Conservation (phyloP, 495 filamentous ascomycete species). For the Aspergillus sparsus region DNA sequence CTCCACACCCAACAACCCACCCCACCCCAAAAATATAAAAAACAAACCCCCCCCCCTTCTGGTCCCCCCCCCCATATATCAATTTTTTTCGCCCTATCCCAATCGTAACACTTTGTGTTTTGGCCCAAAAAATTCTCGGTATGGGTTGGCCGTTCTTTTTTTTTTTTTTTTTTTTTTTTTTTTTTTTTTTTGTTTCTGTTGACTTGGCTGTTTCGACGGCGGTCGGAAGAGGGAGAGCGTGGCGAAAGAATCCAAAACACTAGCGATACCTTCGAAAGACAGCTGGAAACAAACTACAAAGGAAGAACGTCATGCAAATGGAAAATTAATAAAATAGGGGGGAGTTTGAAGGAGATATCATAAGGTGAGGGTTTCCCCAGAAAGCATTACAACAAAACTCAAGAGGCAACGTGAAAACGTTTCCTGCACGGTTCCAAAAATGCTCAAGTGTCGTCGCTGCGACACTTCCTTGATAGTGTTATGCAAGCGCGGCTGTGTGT, state of each 20-base stretch:
- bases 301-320: not conserved
- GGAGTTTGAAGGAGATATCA: not conserved
- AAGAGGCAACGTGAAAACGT: conserved; percentile 18
- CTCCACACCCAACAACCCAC: too few species aligned
- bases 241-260: conserved; percentile 15
- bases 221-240: conserved; percentile 17
- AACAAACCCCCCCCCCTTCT: too few species aligned
- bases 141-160: too few species aligned
- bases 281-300: conserved; percentile 6
- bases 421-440: conserved; percentile 26
- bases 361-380: conserved; percentile 1
- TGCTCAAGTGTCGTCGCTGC: conserved; percentile 28
- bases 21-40: too few species aligned
- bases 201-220: conserved; percentile 3
- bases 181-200: not conserved
- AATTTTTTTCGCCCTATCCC: too few species aligned
- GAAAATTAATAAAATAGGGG: conserved; percentile 11
- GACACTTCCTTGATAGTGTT: conserved; percentile 33
- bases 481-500: conserved; percentile 37
- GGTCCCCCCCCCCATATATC: too few species aligned
- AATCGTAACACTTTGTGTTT: too few species aligned
- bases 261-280: conserved; percentile 15
- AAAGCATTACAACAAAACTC: conserved; percentile 1
- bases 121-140: too few species aligned
- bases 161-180: too few species aligned